Evolutionary conservation across 2,329 filamentous ascomycete species (phyloP).

Genomic region (Saccharata proteae): DNA sequence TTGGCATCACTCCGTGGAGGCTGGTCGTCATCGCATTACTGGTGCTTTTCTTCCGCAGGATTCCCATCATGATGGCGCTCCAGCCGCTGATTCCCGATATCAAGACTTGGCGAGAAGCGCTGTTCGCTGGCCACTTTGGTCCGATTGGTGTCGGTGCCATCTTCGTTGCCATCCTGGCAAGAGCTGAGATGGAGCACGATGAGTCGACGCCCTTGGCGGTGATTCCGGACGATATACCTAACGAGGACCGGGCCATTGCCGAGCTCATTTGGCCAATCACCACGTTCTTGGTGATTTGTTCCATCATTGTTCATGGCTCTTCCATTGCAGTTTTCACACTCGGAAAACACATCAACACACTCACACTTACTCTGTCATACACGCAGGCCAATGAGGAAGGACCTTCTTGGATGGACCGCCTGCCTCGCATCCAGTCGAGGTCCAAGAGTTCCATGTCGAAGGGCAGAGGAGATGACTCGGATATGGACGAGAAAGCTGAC

Average conservation of each 20-base stretch:
- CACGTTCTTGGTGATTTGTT: constrained; percentile 85
- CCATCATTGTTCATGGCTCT: constrained; percentile 93
- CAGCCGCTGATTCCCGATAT: constrained; percentile 94
- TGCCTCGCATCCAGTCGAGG: constrained; percentile 73
- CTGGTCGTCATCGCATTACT: constrained; percentile 88
- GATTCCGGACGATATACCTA: constrained; percentile 46
- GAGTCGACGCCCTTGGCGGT: constrained; percentile 60
- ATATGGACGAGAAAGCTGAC: constrained; percentile 46
- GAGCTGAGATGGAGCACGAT: constrained; percentile 74
- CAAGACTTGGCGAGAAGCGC: constrained; percentile 93
- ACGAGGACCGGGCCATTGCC: constrained; percentile 63
- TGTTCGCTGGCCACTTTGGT: constrained; percentile 95
- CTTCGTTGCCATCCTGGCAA: constrained; percentile 83
- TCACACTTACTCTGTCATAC: constrained; percentile 92
- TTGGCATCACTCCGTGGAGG: constrained; percentile 77
- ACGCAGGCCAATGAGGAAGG: constrained; percentile 81
- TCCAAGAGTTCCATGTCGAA: constrained; percentile 68
- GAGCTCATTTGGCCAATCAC: constrained; percentile 91
- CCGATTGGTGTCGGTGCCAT: constrained; percentile 96
- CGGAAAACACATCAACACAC: constrained; percentile 93
- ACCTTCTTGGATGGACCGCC: constrained; percentile 85
- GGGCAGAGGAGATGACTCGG: constrained; percentile 52
- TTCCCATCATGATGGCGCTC: constrained; percentile 82
- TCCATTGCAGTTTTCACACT: constrained; percentile 96
- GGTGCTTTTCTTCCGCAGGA: constrained; percentile 89